Evolutionary conservation across 176 grass and related monocot genomes (phyloP), one percentile per base, ranked within the genome.

Genomic region (Juncus inflexus): DNA sequence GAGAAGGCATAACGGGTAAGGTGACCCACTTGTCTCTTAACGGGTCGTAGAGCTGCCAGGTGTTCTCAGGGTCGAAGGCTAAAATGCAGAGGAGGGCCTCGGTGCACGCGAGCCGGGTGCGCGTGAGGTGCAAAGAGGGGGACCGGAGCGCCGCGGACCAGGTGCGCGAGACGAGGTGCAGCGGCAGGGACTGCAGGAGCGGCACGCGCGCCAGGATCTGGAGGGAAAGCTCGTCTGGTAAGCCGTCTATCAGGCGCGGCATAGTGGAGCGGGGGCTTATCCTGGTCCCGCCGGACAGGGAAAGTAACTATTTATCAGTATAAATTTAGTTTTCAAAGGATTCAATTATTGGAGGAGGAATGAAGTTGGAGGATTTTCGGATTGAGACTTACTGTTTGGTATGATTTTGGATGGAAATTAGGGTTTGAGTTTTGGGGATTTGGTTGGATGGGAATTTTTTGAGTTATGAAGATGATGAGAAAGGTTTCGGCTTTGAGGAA

Each of bases 21-120:
- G 94, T 86, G 58, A 99, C 81, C 94, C 94, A 99, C 72, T 83
- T 79, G 62, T 99, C 88, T 35, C 69, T 76, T 16, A 86, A 74
- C 72, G 94, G 85, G 42, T 99, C 88, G 81, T 99, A 99, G 53
- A 99, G 79, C 67, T 92, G 94, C 94, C 94, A 99, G 74, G 81
- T 80, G 58, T 92, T 99, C 74, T 99, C 94, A 80, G 88, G 88
- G 72, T 99, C 94, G 68, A 92, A 99, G 61, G 88, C 89, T 38
- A 99, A 75, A 38, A 86, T 88, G 52, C 94, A 92, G n/a, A 99
- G 77, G 62, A 99, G 76, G 40, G 89, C 83, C 83, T 92, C 94
- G 52, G 80, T 86, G 2, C 15, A 69, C 15, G 67, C 67, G 69
- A 90, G 79, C 40, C 88, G 84, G 74, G 58, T 63, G 35, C 85